A percentile compares a stretch with the other conserved stretches of the same genome.
These are phyloP conservation scores for Mortierella sp. DNA, from an alignment of 371 early-diverging fungal species.

Conservation along the genomic window DNA sequence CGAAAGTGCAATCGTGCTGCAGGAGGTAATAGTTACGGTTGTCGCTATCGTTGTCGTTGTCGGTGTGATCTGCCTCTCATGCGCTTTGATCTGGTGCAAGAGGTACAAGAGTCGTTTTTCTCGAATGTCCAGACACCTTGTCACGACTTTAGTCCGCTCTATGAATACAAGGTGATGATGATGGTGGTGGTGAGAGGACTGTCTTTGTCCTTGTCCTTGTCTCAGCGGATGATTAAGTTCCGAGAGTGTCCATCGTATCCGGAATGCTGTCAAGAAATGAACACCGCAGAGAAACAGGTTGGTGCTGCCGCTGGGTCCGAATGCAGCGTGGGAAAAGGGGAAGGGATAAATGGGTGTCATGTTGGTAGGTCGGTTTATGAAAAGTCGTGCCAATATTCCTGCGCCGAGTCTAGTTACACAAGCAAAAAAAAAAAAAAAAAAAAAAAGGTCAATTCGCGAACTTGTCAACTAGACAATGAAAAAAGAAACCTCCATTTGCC, in stretches of 20 bases:
- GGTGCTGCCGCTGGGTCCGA: neutral
- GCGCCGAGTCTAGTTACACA: neutral
- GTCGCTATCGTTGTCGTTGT: neutral
- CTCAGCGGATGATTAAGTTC: neutral
- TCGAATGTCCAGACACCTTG: conserved; percentile 7
- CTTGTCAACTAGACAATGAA: neutral
- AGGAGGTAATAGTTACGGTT: neutral
- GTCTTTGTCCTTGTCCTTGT: neutral
- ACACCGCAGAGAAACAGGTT: conserved; percentile 23
- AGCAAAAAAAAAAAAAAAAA: neutral
- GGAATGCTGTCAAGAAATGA: conserved; percentile 24
- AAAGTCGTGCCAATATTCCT: neutral
- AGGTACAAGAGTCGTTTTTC: conserved; percentile 20
- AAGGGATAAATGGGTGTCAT: neutral
- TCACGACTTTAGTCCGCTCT: conserved; percentile 1
- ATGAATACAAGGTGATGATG: neutral
- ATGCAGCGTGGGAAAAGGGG: neutral
- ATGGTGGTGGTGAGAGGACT: too few relatives aligned
- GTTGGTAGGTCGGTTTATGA: neutral
- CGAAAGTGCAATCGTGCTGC: neutral
- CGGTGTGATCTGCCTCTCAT: neutral
- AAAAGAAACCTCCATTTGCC: neutral
- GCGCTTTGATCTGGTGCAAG: conserved; percentile 3
- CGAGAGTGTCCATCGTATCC: conserved; percentile 8
- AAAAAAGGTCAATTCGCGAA: neutral